Conservation (phyloP, 306 rosid genomes). For the Hylodesmum podocarpum region DNA sequence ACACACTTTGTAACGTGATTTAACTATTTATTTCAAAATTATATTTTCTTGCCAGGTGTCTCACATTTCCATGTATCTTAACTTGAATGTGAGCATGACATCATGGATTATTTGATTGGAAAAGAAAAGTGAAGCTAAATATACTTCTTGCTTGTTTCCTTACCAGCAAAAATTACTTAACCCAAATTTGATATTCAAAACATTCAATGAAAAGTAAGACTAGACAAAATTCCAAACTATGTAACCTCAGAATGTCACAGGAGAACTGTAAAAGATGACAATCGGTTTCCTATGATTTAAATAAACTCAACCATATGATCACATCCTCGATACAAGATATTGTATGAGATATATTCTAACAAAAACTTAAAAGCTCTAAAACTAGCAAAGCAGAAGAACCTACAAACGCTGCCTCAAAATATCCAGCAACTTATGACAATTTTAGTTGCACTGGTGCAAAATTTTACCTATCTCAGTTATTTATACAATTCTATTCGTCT, state of each 20-base stretch:
- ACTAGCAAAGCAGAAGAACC: too few species aligned
- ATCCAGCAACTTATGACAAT: background rate
- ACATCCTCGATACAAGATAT: background rate
- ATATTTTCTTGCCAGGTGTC: background rate
- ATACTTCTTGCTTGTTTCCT: background rate
- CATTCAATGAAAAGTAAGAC: background rate
- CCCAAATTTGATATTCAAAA: background rate
- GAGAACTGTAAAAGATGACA: background rate
- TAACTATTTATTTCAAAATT: background rate
- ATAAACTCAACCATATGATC: conserved; percentile 5
- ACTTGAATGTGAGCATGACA: background rate
- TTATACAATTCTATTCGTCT: conserved; percentile 26
- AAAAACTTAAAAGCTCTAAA: background rate
- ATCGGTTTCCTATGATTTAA: background rate
- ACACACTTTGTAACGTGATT: background rate
- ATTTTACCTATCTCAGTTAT: conserved; percentile 13
- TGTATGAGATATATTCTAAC: background rate
- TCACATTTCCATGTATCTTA: background rate
- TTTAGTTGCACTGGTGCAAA: background rate
- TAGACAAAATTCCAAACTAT: background rate
- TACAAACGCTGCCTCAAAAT: background rate
- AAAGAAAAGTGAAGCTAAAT: background rate
- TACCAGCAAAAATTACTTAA: background rate
- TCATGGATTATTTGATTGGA: background rate
- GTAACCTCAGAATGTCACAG: background rate